Conservation (phyloP, 2,329 filamentous ascomycete genomes). For the Trichoderma sp. region DNA sequence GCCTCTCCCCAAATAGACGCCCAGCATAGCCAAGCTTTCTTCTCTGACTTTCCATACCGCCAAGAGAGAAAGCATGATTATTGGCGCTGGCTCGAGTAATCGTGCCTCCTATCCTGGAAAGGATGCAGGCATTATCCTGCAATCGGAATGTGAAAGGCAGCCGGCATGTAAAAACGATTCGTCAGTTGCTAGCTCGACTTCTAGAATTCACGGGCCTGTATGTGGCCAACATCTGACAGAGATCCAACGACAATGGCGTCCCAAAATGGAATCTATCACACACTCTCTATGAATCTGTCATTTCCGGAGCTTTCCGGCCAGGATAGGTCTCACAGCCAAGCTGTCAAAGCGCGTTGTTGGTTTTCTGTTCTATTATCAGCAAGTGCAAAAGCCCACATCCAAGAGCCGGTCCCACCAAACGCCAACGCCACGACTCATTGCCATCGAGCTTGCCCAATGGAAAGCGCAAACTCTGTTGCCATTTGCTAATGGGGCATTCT, state of each 20-base stretch:
- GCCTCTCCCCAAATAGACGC: background rate
- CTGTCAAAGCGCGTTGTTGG: background rate
- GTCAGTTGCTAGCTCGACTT: background rate
- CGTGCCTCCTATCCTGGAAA: background rate
- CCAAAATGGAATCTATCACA: background rate
- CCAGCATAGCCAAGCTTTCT: background rate
- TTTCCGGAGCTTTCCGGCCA: constrained; percentile 15
- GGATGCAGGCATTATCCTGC: background rate
- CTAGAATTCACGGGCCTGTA: background rate
- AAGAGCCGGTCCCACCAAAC: constrained; percentile 1
- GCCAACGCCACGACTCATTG: constrained; percentile 9
- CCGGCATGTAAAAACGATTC: background rate
- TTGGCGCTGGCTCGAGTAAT: background rate
- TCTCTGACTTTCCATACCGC: background rate
- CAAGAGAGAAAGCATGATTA: background rate
- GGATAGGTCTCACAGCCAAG: background rate
- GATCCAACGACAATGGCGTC: background rate
- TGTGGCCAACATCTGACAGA: background rate
- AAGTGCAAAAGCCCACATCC: background rate
- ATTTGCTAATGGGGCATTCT: constrained; percentile 7
- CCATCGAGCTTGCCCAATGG: background rate
- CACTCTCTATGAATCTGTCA: background rate
- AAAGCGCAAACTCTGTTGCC: background rate
- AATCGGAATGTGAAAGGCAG: background rate
- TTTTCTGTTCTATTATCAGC: background rate